Conservation (phyloP, 768 basidiomycete species). For the Suillus bovinus region DNA sequence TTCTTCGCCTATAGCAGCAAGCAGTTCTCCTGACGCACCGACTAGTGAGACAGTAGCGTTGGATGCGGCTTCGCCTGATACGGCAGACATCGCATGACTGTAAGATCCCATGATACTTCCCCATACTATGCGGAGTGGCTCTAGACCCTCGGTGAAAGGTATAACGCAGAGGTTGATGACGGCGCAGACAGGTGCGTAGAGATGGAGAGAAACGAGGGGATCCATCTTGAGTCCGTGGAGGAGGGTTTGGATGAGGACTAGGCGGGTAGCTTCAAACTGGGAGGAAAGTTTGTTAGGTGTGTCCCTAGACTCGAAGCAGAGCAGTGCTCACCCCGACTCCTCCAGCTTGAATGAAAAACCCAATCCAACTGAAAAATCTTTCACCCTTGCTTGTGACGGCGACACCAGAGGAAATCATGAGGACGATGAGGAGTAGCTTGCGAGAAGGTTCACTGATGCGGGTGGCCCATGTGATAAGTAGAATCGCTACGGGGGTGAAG, state of each 20-base stretch:
- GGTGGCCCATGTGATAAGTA: conserved; percentile 91
- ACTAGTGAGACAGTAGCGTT: not conserved
- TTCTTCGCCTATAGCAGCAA: not conserved
- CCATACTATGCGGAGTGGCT: conserved; percentile 58
- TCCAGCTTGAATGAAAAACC: conserved; percentile 85
- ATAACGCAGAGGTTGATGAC: conserved; percentile 81
- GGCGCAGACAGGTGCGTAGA: conserved; percentile 96
- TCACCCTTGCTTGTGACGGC: conserved; percentile 91
- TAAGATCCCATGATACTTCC: conserved; percentile 23
- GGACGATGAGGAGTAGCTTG: conserved; percentile 78
- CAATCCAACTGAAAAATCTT: conserved; percentile 78
- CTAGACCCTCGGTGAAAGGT: conserved; percentile 91
- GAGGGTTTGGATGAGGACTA: conserved; percentile 95
- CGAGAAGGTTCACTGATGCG: conserved; percentile 86
- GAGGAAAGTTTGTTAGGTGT: conserved; percentile 7
- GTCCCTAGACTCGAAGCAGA: not conserved
- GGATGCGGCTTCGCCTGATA: not conserved
- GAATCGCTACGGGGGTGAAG: conserved; percentile 85
- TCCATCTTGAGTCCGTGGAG: conserved; percentile 98
- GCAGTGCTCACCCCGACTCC: conserved; percentile 65
- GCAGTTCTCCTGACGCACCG: not conserved
- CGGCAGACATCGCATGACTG: not conserved
- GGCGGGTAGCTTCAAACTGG: conserved; percentile 86
- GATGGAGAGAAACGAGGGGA: conserved; percentile 92
- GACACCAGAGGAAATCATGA: conserved; percentile 90